Evolutionary conservation across 805 yeast genomes (phyloP).

Genomic region (Cyberlindnera sargentensis): DNA sequence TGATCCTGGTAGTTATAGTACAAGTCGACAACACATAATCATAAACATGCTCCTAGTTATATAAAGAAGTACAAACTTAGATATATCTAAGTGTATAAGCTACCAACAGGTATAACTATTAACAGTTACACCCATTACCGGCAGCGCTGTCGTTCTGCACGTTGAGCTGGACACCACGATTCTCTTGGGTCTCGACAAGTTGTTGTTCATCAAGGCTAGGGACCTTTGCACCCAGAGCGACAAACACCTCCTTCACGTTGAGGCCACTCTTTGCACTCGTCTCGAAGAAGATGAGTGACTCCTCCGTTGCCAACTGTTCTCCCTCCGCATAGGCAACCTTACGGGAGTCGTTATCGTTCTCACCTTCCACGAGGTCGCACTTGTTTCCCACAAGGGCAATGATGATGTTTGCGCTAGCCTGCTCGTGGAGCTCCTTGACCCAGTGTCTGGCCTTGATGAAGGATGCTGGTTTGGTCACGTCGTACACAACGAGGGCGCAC

Average conservation of each 20-base stretch:
- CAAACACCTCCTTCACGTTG: conserved; percentile 86
- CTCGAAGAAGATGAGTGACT: conserved; percentile 84
- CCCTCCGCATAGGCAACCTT: conserved; percentile 88
- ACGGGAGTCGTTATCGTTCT: conserved; percentile 46
- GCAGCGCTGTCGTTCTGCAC: conserved; percentile 25
- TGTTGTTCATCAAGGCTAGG: conserved; percentile 35
- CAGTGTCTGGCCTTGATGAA: conserved; percentile 96
- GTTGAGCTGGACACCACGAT: conserved; percentile 27
- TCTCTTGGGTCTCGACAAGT: conserved; percentile 12
- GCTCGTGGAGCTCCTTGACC: conserved; percentile 94
- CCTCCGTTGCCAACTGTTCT: conserved; percentile 80
- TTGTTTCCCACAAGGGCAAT: conserved; percentile 95
- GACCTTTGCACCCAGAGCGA: conserved; percentile 82
- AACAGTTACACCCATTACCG: conserved; percentile 27
- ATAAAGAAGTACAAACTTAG: too few relatives aligned
- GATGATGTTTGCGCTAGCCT: conserved; percentile 85
- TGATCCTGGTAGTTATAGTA: too few relatives aligned
- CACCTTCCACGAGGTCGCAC: conserved; percentile 60
- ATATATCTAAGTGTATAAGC: too few relatives aligned
- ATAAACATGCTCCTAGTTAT: too few relatives aligned
- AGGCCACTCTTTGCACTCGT: conserved; percentile 88
- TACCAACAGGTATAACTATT: not conserved
- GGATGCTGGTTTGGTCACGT: conserved; percentile 89
- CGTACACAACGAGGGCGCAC: conserved; percentile 94
- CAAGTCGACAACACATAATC: too few relatives aligned